Evolutionary conservation across 305 asterid species (phyloP).

Genomic region (Fraxinus dipetala): DNA sequence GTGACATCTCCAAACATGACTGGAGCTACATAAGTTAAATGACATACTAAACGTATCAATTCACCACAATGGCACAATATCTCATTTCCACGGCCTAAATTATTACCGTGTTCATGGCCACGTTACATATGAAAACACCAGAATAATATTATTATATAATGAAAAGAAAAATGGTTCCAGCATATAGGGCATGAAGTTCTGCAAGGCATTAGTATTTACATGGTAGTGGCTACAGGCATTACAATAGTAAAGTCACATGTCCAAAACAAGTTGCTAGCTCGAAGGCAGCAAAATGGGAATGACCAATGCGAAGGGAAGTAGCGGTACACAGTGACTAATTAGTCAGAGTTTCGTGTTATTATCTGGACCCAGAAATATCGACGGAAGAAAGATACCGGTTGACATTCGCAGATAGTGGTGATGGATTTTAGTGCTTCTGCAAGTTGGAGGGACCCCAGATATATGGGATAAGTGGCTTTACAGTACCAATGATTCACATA

Average conservation of each 20-base stretch:
- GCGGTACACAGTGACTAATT: constrained; percentile 19
- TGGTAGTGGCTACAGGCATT: constrained; percentile 22
- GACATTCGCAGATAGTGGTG: constrained; percentile 24
- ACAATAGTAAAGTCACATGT: constrained; percentile 11
- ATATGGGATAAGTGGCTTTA: constrained; percentile 20
- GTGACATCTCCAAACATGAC: background rate
- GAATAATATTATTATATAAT: background rate
- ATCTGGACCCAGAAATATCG: constrained; percentile 27
- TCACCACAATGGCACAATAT: background rate
- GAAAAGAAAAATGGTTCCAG: constrained; percentile 3
- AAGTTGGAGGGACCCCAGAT: constrained; percentile 41
- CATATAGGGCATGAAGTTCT: background rate
- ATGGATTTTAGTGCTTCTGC: constrained; percentile 33
- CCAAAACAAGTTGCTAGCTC: constrained; percentile 9
- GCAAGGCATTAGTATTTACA: background rate
- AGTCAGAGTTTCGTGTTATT: constrained; percentile 11
- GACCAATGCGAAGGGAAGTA: constrained; percentile 7
- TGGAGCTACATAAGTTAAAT: background rate
- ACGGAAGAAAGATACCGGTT: constrained; percentile 22
- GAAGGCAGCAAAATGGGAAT: background rate
- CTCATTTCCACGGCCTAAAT: background rate
- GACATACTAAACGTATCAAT: background rate
- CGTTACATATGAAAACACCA: background rate
- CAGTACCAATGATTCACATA: constrained; percentile 22
- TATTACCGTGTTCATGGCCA: background rate